These are phyloP conservation scores for Hordeum vulgare DNA, from an alignment of 176 grass and related monocot species.

Conservation along the genomic window MorexV3_pseudomolecules_assembly NC_058523.1:159570583-159571082, in stretches of 20 bases:
- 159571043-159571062: neutral
- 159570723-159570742: neutral
- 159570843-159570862: constrained; percentile 2
- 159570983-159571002: neutral
- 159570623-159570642: neutral
- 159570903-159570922: neutral
- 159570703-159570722: neutral
- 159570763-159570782: neutral
- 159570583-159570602: neutral
- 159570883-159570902: neutral
- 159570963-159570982: neutral
- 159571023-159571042: neutral
- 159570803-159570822: neutral
- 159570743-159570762: neutral
- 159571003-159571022: neutral
- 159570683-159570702: neutral
- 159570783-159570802: neutral
- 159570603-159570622: neutral
- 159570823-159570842: neutral
- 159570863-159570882: neutral
- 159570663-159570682: neutral
- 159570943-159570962: neutral
- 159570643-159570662: neutral
- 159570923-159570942: neutral
- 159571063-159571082: neutral